These are phyloP conservation scores for Barnettozyma populi DNA, from an alignment of 805 yeast genomes.

Conservation along the genomic window DNA sequence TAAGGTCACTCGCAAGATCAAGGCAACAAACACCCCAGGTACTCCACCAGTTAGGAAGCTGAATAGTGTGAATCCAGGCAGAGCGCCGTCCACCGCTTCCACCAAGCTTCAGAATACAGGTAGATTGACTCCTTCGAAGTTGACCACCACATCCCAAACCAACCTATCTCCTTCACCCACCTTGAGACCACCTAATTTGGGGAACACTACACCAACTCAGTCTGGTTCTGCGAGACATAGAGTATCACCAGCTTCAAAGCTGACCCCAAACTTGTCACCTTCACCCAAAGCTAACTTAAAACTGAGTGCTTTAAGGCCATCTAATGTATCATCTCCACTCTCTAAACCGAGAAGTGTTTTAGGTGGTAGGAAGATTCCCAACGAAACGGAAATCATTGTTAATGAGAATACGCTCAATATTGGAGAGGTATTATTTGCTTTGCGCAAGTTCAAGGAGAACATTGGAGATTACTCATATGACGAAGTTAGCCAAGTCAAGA, in stretches of 20 bases:
- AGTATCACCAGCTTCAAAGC: neutral
- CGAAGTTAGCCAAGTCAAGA: conserved; percentile 21
- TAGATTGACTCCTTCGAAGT: conserved; percentile 21
- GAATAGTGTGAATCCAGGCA: conserved; percentile 7
- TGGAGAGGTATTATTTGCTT: conserved; percentile 14
- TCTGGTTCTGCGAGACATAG: neutral
- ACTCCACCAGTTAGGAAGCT: neutral
- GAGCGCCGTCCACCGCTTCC: conserved; percentile 6
- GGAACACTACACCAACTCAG: neutral
- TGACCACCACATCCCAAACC: conserved; percentile 15
- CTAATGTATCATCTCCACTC: conserved; percentile 2
- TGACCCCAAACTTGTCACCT: conserved; percentile 4
- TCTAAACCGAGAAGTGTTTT: conserved; percentile 10
- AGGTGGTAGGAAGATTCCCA: conserved; percentile 5
- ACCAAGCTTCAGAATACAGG: conserved; percentile 17
- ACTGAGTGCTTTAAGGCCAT: conserved; percentile 3
- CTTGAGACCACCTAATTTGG: neutral
- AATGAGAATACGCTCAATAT: conserved; percentile 13
- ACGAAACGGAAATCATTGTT: conserved; percentile 5
- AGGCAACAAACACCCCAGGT: conserved; percentile 4
- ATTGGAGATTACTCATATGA: conserved; percentile 18
- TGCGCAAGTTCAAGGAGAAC: conserved; percentile 16
- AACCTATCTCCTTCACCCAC: conserved; percentile 20
- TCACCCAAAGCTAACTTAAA: conserved; percentile 7
- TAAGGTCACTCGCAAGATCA: conserved; percentile 25